These are phyloP conservation scores for Tripidium arundinaceum DNA, from an alignment of 202 grass and related monocot species.

Conservation along the genomic window DNA sequence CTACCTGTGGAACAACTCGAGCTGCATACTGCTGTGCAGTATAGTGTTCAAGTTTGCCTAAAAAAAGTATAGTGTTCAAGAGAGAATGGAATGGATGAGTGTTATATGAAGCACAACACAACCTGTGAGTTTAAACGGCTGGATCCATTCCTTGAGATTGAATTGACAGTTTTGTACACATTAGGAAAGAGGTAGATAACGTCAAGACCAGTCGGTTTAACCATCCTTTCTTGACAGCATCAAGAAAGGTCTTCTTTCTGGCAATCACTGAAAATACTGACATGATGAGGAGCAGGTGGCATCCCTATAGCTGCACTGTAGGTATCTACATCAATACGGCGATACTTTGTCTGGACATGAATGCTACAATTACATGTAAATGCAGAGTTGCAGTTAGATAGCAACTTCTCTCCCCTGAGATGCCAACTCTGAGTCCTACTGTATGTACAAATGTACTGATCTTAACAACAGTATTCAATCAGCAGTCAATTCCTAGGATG, in stretches of 20 bases:
- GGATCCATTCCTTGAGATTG: conserved; percentile 6
- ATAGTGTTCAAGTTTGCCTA: no score
- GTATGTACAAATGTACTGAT: not conserved
- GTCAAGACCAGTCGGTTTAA: conserved; percentile 24
- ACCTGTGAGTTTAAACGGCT: not conserved
- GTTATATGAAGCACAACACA: not conserved
- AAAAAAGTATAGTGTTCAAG: no score
- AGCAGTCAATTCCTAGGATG: not conserved
- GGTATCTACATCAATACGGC: conserved; percentile 20
- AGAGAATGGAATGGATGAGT: not conserved
- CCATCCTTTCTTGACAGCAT: conserved; percentile 44
- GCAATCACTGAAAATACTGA: conserved; percentile 21
- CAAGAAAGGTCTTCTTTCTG: conserved; percentile 14
- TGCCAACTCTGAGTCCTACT: not conserved
- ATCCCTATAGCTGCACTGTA: conserved; percentile 18
- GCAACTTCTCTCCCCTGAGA: not conserved
- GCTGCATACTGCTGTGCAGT: not conserved
- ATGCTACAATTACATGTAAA: conserved; percentile 23
- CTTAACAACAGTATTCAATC: not conserved
- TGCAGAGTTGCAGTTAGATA: not conserved
- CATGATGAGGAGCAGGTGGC: conserved; percentile 27
- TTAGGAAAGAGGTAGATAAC: conserved; percentile 9
- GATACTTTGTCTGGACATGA: conserved; percentile 16
- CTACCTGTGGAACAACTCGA: not conserved
- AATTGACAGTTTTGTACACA: conserved; percentile 22